These are phyloP conservation scores for Corrigiola litoralis DNA, from an alignment of 179 eudicot species.

Conservation along the genomic window DNA sequence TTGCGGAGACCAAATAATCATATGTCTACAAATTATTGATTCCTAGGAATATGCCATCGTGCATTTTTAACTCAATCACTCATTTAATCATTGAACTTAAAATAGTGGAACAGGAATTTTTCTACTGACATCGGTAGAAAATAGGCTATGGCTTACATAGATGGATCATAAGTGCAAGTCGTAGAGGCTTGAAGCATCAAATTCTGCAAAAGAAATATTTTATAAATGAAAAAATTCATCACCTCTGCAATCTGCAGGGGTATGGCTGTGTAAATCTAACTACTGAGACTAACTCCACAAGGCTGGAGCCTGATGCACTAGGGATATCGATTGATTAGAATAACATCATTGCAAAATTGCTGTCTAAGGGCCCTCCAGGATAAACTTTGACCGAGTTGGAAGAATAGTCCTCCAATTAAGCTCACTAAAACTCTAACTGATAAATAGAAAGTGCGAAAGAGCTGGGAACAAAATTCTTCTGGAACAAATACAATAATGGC, in stretches of 20 bases:
- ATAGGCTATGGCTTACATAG: conserved; percentile 14
- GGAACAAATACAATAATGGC: no score
- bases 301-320: not conserved
- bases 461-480: no score
- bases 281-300: not conserved
- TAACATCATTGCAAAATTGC: not conserved
- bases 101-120: not conserved
- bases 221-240: not conserved
- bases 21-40: not conserved
- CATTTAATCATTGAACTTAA: not conserved
- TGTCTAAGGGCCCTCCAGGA: not conserved
- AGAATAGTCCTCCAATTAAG: not conserved
- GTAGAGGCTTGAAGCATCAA: conserved; percentile 16
- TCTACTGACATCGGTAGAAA: not conserved
- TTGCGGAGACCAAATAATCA: not conserved
- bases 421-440: no score
- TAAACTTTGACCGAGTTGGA: not conserved
- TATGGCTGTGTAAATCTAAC: not conserved
- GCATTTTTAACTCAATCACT: not conserved
- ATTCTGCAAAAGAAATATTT: conserved; percentile 19
- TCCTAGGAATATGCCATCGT: not conserved
- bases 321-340: not conserved
- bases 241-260: conserved; percentile 3
- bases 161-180: conserved; percentile 10
- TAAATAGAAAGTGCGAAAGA: no score